Evolutionary conservation across 306 rosid species (phyloP), one percentile per base, ranked within the genome.

Genomic region (Vicia faba): DNA sequence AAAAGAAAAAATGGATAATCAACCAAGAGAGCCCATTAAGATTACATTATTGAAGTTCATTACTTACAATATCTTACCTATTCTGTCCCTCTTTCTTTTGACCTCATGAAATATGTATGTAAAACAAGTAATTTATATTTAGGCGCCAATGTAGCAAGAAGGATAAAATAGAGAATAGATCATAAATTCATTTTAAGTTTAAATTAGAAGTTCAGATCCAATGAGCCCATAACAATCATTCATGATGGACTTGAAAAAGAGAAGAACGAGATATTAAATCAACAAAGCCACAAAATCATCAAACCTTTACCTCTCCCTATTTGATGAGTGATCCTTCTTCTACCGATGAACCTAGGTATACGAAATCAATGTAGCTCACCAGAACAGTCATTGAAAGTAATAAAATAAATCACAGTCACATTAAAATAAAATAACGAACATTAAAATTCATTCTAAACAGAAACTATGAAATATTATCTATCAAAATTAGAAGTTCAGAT

Each of bases 91-190:
- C 71, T 89, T 91, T 77, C 97, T 85, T 83, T 85, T 91, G 76
- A 91, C 97, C 86, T 87, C 97, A 45, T 84, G 96, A 78, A 91
- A 91, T 46, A 95, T 73, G 81, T 91, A 96, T 91, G 95, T 66
- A 49, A 62, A 79, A 78, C 73, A 75, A 33, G 55, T 19, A 18
- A 69, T 28, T 60, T 49, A 15, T 31, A 62, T 68, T 56, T 43
- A 61, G 31, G 39, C 15, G n/a, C n/a, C n/a, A n/a, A 73, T 57
- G 11, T 11, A 5, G 67, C 13, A 88, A 41, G 59, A 48, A 55
- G 11, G 53, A 51, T 72, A 66, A 59, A n/a, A 61, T n/a, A 61
- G 41, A 11, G 51, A 44, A 61, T 23, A 59, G 36, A 13, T 9
- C 33, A 70, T 15, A 44, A 16, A 67, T 57, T 46, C 39, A 50